Evolutionary conservation across 768 basidiomycete species (phyloP).

Genomic region (Lyophyllum semitale): DNA sequence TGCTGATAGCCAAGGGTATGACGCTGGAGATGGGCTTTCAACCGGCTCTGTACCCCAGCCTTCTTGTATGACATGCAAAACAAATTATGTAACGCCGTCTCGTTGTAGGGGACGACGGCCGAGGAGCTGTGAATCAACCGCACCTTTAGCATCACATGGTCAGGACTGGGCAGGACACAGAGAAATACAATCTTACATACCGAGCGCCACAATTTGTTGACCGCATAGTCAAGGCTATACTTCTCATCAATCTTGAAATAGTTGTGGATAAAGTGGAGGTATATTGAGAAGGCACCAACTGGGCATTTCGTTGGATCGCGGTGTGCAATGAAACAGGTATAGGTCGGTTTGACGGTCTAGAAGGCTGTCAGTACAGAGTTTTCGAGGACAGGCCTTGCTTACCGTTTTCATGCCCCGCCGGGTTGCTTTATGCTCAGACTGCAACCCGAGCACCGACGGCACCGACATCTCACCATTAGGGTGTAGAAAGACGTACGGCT

Average conservation of each 20-base stretch:
- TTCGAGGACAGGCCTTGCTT: neutral
- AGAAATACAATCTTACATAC: conserved; percentile 10
- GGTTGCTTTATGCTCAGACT: conserved; percentile 27
- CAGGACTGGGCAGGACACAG: neutral
- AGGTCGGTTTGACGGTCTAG: conserved; percentile 31
- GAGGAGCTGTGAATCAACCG: conserved; percentile 21
- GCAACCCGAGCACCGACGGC: conserved; percentile 23
- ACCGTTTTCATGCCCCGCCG: conserved; percentile 26
- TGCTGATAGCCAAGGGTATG: conserved; percentile 25
- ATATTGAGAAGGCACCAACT: conserved; percentile 28
- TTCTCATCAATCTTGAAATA: conserved; percentile 12
- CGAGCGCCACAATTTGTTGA: conserved; percentile 28
- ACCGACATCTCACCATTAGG: conserved; percentile 21
- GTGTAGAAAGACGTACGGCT: conserved; percentile 25
- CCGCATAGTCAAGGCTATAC: conserved; percentile 23
- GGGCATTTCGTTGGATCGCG: conserved; percentile 24
- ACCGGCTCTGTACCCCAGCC: conserved; percentile 15
- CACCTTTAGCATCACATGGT: conserved; percentile 17
- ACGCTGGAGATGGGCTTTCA: conserved; percentile 25
- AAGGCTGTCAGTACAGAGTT: neutral
- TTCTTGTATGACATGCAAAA: conserved; percentile 17
- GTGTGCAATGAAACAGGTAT: conserved; percentile 29
- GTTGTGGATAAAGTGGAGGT: conserved; percentile 28
- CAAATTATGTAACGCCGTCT: conserved; percentile 22
- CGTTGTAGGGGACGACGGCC: conserved; percentile 18